Conservation (phyloP, 2,329 filamentous ascomycete genomes). For the Pseudonectria foliicola region DNA sequence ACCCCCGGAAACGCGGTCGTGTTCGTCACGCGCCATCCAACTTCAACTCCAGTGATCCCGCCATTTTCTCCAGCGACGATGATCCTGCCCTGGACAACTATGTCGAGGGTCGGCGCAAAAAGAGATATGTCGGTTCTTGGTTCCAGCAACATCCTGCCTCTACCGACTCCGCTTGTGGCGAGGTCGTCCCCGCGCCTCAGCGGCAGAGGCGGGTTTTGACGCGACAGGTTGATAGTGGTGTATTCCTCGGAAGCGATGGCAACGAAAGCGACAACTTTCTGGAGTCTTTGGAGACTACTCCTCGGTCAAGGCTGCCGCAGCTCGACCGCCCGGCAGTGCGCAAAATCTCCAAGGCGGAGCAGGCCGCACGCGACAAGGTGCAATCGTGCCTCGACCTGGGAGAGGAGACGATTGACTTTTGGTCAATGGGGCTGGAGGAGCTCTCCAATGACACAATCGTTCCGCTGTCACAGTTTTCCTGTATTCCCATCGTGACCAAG, state of each 20-base stretch:
- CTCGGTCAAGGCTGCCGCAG: conserved; percentile 31
- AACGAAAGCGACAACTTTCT: conserved; percentile 37
- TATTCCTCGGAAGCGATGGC: conserved; percentile 59
- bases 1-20: conserved; percentile 33
- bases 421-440: conserved; percentile 45
- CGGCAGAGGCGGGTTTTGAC: conserved; percentile 46
- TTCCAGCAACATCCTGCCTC: conserved; percentile 52
- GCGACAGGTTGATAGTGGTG: conserved; percentile 59
- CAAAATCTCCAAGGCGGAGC: conserved; percentile 34
- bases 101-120: conserved; percentile 46
- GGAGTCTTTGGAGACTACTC: conserved; percentile 25
- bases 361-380: conserved; percentile 39
- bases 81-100: conserved; percentile 62
- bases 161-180: conserved; percentile 40
- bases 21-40: conserved; percentile 24
- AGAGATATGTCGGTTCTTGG: conserved; percentile 62
- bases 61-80: conserved; percentile 66
- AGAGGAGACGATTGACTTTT: conserved; percentile 53
- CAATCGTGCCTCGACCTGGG: conserved; percentile 50
- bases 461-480: conserved; percentile 47
- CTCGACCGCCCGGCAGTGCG: conserved; percentile 25
- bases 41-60: conserved; percentile 62
- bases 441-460: conserved; percentile 51
- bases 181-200: conserved; percentile 27
- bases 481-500: conserved; percentile 46